phyloP scores from a whole-genome alignment of 306 rosid species.

The Erythrophleum fordii region DNA sequence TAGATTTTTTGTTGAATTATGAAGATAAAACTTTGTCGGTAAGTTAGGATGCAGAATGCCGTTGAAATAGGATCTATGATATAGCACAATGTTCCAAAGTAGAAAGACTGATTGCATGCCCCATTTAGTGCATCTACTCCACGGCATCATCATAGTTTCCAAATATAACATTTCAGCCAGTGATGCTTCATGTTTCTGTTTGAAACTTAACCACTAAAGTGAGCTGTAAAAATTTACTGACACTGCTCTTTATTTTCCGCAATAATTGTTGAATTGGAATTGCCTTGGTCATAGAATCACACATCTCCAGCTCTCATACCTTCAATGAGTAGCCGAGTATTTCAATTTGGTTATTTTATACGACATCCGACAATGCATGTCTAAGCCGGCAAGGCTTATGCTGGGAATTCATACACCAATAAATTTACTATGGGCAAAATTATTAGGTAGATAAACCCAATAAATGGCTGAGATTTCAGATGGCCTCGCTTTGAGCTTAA shows the following conservation, averaged over 20 bases:
- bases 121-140: slow-evolving; percentile 25
- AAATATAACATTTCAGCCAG: slow-evolving; percentile 1
- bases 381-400: not conserved
- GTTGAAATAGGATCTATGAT: slow-evolving; percentile 6
- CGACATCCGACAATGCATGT: no score
- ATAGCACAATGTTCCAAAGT: slow-evolving; percentile 43
- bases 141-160: slow-evolving; percentile 21
- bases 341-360: not conserved
- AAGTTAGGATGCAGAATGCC: slow-evolving; percentile 34
- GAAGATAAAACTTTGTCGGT: not conserved
- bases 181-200: slow-evolving; percentile 16
- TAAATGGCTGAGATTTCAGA: not conserved
- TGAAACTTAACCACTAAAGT: not conserved
- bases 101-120: slow-evolving; percentile 27
- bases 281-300: not conserved
- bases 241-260: not conserved
- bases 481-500: not conserved
- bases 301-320: not conserved
- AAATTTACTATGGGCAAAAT: not conserved
- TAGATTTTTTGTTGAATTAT: not conserved
- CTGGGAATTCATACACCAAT: not conserved
- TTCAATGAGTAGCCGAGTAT: no score
- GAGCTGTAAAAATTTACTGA: not conserved
- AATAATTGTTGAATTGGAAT: slow-evolving; percentile 5
- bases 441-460: not conserved